Base-by-base conservation (phyloP, 306 rosid genomes). In the Mucuna pruriens region DNA sequence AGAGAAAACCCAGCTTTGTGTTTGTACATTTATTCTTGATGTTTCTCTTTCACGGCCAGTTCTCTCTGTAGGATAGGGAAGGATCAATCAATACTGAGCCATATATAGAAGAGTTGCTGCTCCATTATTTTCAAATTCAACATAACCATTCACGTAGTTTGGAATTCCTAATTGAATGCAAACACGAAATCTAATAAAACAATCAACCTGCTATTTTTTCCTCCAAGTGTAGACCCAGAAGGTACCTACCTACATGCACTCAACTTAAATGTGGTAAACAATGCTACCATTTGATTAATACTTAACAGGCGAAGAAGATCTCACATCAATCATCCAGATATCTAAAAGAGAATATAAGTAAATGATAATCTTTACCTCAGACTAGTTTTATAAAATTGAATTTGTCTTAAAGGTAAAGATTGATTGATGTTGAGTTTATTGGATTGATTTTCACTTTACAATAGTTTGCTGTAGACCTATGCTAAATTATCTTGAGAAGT, bases 21-120 rank as follows among this genome's bases (percentile, higher is more conserved):
- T 19, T 45, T 29, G 70, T 51, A 51, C 80, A 40, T 63, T 49
- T 72, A 62, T 65, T 42, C 83, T 71, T 52, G 63, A 76, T 48
- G 33, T 72, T 78, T 77, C 86, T 71, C 79, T 83, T 77, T 77
- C 74, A 71, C 16, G 9, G 25, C 67, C 60, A 33, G 36, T 60
- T 82, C 42, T 58, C 65, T 76, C 9, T 58, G 46, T 69, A 19
- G 74, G 68, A 80, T 25, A 52, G 33, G 44, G 52, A 70, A 58
- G 25, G 61, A 54, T 68, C 83, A 26, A 55, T 68, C 60, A 68
- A 79, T 69, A 9, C 9, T 26, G 38, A 79, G 45, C 83, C 49
- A 70, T 22, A 42, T 68, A 51, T 22, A 54, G 45, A 67, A 78
- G 69, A 78, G 68, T 69, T 40, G 45, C 11, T 42, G 29, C 26